Percentiles rank a stretch among this genome's conserved stretches.
These are phyloP conservation scores for Przewalskia tangutica DNA, from an alignment of 257 asterid genomes.

Conservation along the genomic window DNA sequence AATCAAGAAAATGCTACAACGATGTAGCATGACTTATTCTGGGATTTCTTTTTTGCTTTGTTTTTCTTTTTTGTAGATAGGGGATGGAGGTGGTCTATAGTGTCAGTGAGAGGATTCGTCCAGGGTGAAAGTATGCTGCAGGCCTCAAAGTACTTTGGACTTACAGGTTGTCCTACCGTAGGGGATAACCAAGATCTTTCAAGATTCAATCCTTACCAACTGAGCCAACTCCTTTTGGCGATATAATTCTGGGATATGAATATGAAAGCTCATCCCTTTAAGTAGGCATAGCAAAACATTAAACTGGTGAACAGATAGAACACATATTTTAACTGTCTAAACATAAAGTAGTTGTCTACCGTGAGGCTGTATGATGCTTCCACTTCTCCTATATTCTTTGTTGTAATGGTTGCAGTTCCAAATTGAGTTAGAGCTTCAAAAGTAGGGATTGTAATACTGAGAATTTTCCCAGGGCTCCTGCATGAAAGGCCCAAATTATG, in stretches of 20 bases:
- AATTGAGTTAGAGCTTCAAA: slow-evolving; percentile 87
- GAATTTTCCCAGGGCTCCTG: slow-evolving; percentile 93
- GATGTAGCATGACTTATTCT: background rate
- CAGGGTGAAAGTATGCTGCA: background rate
- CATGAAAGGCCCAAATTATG: background rate
- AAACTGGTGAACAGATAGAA: background rate
- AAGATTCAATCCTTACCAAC: background rate
- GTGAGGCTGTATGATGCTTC: slow-evolving; percentile 99
- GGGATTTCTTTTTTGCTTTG: background rate
- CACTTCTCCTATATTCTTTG: slow-evolving; percentile 74
- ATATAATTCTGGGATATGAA: background rate
- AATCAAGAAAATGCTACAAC: background rate
- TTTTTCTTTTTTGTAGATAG: background rate
- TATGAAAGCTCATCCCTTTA: background rate
- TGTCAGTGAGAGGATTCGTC: background rate
- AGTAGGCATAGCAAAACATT: background rate
- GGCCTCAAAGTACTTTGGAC: background rate
- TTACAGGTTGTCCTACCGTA: background rate
- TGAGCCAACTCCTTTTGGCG: background rate
- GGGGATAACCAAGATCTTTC: background rate
- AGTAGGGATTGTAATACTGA: slow-evolving; percentile 62
- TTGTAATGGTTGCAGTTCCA: slow-evolving; percentile 80
- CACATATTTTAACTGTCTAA: background rate
- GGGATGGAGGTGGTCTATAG: background rate
- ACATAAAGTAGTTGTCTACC: slow-evolving; percentile 27